Percentiles rank a stretch among this genome's conserved stretches.
Evolutionary conservation across 73 alveolate species (phyloP).

Genomic region (Effrenium voratum): DNA sequence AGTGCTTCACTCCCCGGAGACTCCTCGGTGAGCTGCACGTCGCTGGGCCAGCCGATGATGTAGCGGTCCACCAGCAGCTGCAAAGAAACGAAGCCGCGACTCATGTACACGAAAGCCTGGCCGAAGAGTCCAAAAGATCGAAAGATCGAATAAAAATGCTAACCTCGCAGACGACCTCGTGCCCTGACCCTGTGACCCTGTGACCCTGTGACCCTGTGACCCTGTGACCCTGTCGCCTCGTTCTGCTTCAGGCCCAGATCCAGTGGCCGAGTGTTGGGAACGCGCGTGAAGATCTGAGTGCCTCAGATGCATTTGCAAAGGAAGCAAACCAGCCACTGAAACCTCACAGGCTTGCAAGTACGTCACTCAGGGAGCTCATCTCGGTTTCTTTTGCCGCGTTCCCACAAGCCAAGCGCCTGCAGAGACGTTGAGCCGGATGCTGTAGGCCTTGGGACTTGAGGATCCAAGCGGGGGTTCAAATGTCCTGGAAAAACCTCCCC

Average conservation of each 20-base stretch:
- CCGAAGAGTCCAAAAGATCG: too few relatives aligned
- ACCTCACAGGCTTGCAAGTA: too few relatives aligned
- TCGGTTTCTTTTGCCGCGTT: too few relatives aligned
- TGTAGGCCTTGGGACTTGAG: slow-evolving; percentile 66
- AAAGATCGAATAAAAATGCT: too few relatives aligned
- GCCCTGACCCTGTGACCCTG: too few relatives aligned
- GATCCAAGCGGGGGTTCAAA: too few relatives aligned
- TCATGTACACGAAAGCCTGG: not conserved
- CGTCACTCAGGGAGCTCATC: too few relatives aligned
- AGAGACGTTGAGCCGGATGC: slow-evolving; percentile 68
- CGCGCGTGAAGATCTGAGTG: slow-evolving; percentile 53
- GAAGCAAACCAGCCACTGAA: too few relatives aligned
- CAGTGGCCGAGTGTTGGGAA: slow-evolving; percentile 78
- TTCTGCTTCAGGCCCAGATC: slow-evolving; percentile 61
- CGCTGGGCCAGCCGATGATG: slow-evolving; percentile 32
- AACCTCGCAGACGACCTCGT: too few relatives aligned
- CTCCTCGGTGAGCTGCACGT: slow-evolving; percentile 49
- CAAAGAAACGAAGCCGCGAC: slow-evolving; percentile 32
- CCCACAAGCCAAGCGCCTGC: slow-evolving; percentile 53
- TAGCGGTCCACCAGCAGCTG: slow-evolving; percentile 78
- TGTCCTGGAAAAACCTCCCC: too few relatives aligned
- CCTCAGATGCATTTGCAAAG: not conserved
- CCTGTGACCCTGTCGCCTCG: too few relatives aligned
- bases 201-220: too few relatives aligned
- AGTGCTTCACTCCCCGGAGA: not conserved